phyloP scores from a whole-genome alignment of 2,329 filamentous ascomycete species.

The Exophiala xenobiotica region DNA sequence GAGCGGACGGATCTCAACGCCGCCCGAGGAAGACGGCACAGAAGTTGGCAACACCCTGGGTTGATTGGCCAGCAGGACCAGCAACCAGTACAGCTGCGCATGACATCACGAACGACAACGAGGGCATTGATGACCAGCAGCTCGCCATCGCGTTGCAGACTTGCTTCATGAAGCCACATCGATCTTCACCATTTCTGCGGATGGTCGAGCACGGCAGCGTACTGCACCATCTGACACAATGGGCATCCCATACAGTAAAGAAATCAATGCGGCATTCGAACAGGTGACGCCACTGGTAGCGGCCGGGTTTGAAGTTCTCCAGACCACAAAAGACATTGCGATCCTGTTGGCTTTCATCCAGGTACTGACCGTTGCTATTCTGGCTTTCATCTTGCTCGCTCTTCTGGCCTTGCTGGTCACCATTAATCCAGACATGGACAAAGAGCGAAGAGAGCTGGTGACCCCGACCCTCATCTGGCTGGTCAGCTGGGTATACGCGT shows the following conservation, averaged over 20 bases:
- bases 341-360: conserved; percentile 50
- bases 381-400: conserved; percentile 41
- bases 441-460: conserved; percentile 43
- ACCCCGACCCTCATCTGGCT: conserved; percentile 44
- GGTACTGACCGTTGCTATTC: conserved; percentile 45
- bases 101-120: background rate
- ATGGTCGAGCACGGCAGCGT: background rate
- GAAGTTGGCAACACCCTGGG: background rate
- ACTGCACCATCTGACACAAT: conserved; percentile 27
- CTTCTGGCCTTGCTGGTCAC: conserved; percentile 44
- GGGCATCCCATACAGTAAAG: conserved; percentile 54
- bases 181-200: background rate
- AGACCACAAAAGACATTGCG: conserved; percentile 52
- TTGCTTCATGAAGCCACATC: background rate
- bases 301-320: conserved; percentile 49
- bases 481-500: conserved; percentile 24
- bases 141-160: no score
- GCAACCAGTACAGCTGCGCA: background rate
- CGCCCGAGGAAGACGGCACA: no score
- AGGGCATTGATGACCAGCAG: background rate
- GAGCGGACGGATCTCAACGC: no score
- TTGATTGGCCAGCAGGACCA: background rate
- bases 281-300: conserved; percentile 55
- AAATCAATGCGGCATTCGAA: conserved; percentile 54
- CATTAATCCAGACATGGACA: conserved; percentile 50